Evolutionary conservation across 2,329 filamentous ascomycete genomes (phyloP), one percentile per base, ranked within the genome.

Genomic region (Corinectria fuckeliana): DNA sequence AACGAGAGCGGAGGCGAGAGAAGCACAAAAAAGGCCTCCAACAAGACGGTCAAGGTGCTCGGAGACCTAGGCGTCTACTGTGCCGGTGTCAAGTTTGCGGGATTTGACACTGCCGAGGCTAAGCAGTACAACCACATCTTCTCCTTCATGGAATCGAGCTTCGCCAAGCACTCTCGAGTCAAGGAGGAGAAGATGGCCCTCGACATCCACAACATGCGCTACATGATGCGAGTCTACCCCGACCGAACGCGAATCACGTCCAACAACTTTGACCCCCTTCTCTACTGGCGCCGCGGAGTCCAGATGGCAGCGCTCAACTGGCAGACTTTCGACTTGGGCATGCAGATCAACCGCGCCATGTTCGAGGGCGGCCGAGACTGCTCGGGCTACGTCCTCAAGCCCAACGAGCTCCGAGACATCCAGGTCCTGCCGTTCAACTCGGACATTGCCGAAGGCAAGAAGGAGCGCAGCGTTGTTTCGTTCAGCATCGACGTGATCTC

Each of bases 221-320:
- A 93, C 73, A 80, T 97, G 71, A 97, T 97, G 86, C 90, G 95
- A 41, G 93, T 98, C 9, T 99, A 99, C 72, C 95, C 95, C 6
- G 91, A 92, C 54, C 89, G 87, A 34, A 88, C 87, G 68, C 90
- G 95, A 25, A 82, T 98, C 56, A 88, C 87, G 30, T 98, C 95
- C 1, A 92, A 90, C 68, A 99, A 99, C 77, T 98, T 97, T 71
- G 93, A 97, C 70, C 95, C 95, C 1, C 85, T 97, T 64, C 88
- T 90, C 62, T 96, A 95, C 74, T 99, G 95, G 95, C 89, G 94
- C 50, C 89, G 92, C 41, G 95, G 95, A 28, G 95, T 97, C 16
- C 95, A 99, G 77, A 98, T 99, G 94, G 93, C 91, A 13, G 95
- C 95, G 0, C 82, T 98, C 63, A 99, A 99, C 77, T 98, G 95